Evolutionary conservation across 495 filamentous ascomycete genomes (phyloP).

Genomic region (Evansstolkia leycettana): DNA sequence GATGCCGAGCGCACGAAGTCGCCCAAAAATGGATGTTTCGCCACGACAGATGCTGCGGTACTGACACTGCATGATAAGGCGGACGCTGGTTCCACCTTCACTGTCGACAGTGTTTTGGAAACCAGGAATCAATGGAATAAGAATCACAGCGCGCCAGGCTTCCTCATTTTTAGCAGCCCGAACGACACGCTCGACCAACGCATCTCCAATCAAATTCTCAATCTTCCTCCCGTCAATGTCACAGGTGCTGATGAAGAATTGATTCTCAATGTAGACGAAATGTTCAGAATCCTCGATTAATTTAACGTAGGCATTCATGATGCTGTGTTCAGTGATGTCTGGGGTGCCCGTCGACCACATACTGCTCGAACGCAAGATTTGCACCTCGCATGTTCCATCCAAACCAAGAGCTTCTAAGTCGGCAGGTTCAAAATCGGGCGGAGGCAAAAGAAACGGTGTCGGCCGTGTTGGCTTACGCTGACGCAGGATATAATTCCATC

Average conservation of each 20-base stretch:
- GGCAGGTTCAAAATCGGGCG: conserved; percentile 75
- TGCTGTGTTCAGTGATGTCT: conserved; percentile 75
- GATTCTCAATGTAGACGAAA: conserved; percentile 98
- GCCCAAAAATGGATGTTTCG: conserved; percentile 83
- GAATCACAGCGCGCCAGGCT: conserved; percentile 84
- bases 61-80: conserved; percentile 96
- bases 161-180: conserved; percentile 74
- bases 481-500: conserved; percentile 96
- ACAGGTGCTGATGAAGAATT: conserved; percentile 95
- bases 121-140: conserved; percentile 94
- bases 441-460: conserved; percentile 85
- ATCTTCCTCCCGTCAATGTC: conserved; percentile 79
- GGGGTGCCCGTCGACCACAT: conserved; percentile 88
- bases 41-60: conserved; percentile 95
- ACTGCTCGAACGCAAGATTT: conserved; percentile 81
- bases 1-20: conserved; percentile 67
- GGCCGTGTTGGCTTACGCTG: conserved; percentile 89
- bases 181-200: conserved; percentile 82
- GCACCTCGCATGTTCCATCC: conserved; percentile 87
- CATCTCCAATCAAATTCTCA: conserved; percentile 89
- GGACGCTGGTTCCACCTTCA: conserved; percentile 85
- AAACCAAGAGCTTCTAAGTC: conserved; percentile 83
- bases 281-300: conserved; percentile 91
- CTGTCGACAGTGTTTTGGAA: conserved; percentile 95
- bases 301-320: conserved; percentile 91